These are phyloP conservation scores for Ciborinia camelliae DNA, from an alignment of 2,329 filamentous ascomycete species.

Conservation along the genomic window DNA sequence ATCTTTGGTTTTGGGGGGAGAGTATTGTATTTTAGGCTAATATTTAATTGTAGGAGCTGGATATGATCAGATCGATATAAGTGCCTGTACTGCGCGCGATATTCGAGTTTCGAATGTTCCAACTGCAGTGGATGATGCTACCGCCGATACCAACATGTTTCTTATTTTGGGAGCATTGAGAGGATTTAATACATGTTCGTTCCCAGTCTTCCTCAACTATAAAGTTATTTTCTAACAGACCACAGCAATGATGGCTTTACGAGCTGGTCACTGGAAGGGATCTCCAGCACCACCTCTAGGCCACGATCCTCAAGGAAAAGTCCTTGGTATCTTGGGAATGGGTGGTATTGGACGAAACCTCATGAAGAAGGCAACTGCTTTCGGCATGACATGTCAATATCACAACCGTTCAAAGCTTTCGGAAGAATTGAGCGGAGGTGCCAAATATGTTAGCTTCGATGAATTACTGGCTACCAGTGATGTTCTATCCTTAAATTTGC, in stretches of 20 bases:
- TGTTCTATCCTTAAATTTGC: slow-evolving; percentile 76
- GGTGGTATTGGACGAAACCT: slow-evolving; percentile 79
- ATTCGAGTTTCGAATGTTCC: slow-evolving; percentile 78
- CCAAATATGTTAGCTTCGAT: slow-evolving; percentile 70
- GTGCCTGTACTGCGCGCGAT: slow-evolving; percentile 63
- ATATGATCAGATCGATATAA: slow-evolving; percentile 77
- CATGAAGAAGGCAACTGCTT: slow-evolving; percentile 68
- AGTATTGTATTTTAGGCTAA: background rate
- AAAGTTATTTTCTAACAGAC: background rate
- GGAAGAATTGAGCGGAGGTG: slow-evolving; percentile 52
- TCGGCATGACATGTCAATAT: slow-evolving; percentile 74
- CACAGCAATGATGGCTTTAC: slow-evolving; percentile 57
- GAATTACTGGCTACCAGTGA: slow-evolving; percentile 67
- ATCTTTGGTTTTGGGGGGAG: background rate
- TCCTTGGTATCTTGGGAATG: slow-evolving; percentile 80
- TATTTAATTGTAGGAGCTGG: slow-evolving; percentile 59
- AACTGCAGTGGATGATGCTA: slow-evolving; percentile 77
- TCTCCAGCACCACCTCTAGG: slow-evolving; percentile 55
- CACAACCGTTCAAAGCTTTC: slow-evolving; percentile 65
- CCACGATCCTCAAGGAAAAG: slow-evolving; percentile 75
- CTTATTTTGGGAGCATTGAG: slow-evolving; percentile 76
- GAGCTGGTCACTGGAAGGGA: slow-evolving; percentile 66
- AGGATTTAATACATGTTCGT: slow-evolving; percentile 57
- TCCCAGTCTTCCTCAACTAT: no score
- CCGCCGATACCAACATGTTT: slow-evolving; percentile 77